A percentile compares a stretch with the other conserved stretches of the same genome.
Conservation (phyloP, 139 green algal species). For the Asterochloris erici region DNA sequence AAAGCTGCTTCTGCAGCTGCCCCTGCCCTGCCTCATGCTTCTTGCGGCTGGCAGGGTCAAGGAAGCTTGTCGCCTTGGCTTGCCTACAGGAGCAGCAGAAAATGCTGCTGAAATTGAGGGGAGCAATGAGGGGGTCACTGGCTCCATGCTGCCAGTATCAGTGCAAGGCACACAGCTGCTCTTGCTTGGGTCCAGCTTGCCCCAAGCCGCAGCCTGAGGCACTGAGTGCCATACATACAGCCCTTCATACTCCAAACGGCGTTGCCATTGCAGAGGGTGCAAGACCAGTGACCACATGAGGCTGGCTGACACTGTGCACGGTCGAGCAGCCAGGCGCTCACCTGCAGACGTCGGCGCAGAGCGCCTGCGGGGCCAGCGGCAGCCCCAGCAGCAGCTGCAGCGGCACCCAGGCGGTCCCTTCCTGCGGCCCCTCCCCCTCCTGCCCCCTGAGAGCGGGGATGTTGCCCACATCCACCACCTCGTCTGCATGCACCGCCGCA, state of each 20-base stretch:
- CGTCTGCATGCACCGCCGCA: not conserved
- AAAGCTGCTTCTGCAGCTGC: slow-evolving; percentile 42
- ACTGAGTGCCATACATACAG: not conserved
- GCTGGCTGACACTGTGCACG: too few relatives aligned
- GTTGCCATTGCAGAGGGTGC: not conserved
- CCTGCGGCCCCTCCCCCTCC: not conserved
- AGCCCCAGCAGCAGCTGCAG: slow-evolving; percentile 69
- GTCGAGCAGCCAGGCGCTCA: not conserved
- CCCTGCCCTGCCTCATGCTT: slow-evolving; percentile 44
- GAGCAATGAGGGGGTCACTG: too few relatives aligned
- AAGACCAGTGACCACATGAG: not conserved
- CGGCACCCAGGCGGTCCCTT: slow-evolving; percentile 55
- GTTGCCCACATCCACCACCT: not conserved
- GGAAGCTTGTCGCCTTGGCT: slow-evolving; percentile 30
- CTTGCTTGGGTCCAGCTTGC: too few relatives aligned
- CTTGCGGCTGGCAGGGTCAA: slow-evolving; percentile 34
- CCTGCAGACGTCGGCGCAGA: slow-evolving; percentile 72
- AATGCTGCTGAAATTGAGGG: too few relatives aligned
- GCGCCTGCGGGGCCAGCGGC: slow-evolving; percentile 56
- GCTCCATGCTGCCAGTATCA: too few relatives aligned
- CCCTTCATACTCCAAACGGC: too few relatives aligned
- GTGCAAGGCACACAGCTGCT: too few relatives aligned
- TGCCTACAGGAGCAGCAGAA: slow-evolving; percentile 1
- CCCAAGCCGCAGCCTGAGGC: not conserved
- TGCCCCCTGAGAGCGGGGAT: not conserved